Conservation (phyloP, 805 yeast genomes). For the Tetrapisispora iriomotensis region DNA sequence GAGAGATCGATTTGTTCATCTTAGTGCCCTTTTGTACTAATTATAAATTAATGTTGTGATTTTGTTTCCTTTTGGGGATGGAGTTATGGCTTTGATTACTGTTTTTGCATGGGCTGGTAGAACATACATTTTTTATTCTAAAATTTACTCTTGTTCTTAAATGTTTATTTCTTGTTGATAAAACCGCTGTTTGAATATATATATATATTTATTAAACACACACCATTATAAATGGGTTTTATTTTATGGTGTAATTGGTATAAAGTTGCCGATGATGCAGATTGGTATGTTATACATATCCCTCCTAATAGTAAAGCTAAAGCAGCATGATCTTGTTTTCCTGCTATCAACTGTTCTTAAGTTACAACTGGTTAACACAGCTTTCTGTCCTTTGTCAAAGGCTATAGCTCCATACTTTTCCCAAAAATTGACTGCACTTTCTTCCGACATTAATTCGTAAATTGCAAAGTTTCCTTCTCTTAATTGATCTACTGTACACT, state of each 20-base stretch:
- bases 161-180: too few species aligned
- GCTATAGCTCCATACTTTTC: slow-evolving; percentile 95
- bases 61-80: neutral
- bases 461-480: slow-evolving; percentile 88
- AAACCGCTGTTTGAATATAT: too few species aligned
- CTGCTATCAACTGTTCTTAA: slow-evolving; percentile 75
- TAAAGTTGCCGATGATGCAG: slow-evolving; percentile 91
- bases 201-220: too few species aligned
- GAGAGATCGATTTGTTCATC: slow-evolving; percentile 56
- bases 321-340: slow-evolving; percentile 76
- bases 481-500: slow-evolving; percentile 79
- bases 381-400: slow-evolving; percentile 90
- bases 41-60: neutral
- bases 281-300: slow-evolving; percentile 92
- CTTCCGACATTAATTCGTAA: slow-evolving; percentile 90
- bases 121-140: slow-evolving; percentile 37
- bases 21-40: slow-evolving; percentile 50
- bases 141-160: too few species aligned
- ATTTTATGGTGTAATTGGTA: slow-evolving; percentile 44
- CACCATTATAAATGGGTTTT: too few species aligned
- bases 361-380: slow-evolving; percentile 86
- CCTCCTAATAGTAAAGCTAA: slow-evolving; percentile 85
- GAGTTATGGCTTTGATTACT: too few species aligned
- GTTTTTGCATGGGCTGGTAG: slow-evolving; percentile 55
- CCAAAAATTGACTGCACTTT: slow-evolving; percentile 95